These are phyloP conservation scores for Globisporangium okanoganense DNA, from an alignment of 352 stramenopile genomes.

Conservation along the genomic window DNA sequence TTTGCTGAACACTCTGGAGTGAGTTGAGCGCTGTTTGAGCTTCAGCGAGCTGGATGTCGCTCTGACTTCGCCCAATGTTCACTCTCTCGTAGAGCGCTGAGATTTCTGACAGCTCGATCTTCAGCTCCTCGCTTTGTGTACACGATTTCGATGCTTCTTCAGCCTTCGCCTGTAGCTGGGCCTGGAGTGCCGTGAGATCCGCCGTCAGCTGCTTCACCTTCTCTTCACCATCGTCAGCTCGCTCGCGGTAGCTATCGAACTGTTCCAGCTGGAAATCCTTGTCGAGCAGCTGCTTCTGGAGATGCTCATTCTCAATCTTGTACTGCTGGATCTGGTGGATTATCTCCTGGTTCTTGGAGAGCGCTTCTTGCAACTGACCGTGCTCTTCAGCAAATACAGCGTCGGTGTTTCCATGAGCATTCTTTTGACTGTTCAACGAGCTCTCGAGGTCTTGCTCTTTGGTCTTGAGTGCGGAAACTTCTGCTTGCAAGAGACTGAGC, in stretches of 20 bases:
- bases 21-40: slow-evolving; percentile 36
- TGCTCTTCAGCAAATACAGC: slow-evolving; percentile 30
- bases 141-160: slow-evolving; percentile 34
- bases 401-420: slow-evolving; percentile 12
- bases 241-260: slow-evolving; percentile 36
- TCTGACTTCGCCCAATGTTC: slow-evolving; percentile 50
- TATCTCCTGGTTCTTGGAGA: slow-evolving; percentile 34
- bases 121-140: slow-evolving; percentile 34
- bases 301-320: slow-evolving; percentile 71
- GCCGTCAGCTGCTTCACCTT: slow-evolving; percentile 28
- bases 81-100: slow-evolving; percentile 53
- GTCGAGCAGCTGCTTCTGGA: slow-evolving; percentile 64
- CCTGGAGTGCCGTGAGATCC: slow-evolving; percentile 28
- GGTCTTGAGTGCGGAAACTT: slow-evolving; percentile 32
- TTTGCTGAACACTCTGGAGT: slow-evolving; percentile 41
- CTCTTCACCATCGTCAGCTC: slow-evolving; percentile 46
- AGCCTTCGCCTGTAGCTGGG: slow-evolving; percentile 30
- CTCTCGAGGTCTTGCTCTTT: slow-evolving; percentile 33
- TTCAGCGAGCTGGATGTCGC: slow-evolving; percentile 54
- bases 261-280: slow-evolving; percentile 68
- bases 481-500: slow-evolving; percentile 26
- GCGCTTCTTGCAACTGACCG: slow-evolving; percentile 26
- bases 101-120: slow-evolving; percentile 48
- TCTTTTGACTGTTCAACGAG: slow-evolving; percentile 19
- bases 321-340: slow-evolving; percentile 52